These are phyloP conservation scores for Globisporangium emineosum DNA, from an alignment of 352 stramenopile genomes.

Conservation along the genomic window DNA sequence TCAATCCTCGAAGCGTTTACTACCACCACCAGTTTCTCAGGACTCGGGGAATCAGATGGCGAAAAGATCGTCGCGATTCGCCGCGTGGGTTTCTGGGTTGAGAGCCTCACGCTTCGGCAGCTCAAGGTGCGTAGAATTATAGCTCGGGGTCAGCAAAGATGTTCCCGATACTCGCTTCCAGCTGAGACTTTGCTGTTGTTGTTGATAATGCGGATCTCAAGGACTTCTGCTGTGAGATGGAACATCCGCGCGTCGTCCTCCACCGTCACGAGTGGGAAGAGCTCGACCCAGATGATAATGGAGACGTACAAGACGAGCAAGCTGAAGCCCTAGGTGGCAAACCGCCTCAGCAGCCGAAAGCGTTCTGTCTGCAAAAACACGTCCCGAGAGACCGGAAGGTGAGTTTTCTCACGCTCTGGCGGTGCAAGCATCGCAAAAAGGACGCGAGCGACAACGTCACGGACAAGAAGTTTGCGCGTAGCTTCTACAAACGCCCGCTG, in stretches of 20 bases:
- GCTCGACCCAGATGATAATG: not conserved
- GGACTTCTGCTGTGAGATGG: constrained; percentile 41
- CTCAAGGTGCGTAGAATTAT: constrained; percentile 33
- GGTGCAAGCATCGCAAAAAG: constrained; percentile 14
- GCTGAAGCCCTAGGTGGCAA: not conserved
- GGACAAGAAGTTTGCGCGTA: constrained; percentile 9
- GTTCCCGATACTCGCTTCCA: too few relatives aligned
- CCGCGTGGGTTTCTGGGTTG: constrained; percentile 31
- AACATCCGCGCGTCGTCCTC: constrained; percentile 17
- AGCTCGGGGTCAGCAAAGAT: too few relatives aligned
- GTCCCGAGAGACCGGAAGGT: constrained; percentile 26
- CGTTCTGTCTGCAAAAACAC: constrained; percentile 47
- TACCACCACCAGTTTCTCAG: not conserved
- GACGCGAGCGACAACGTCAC: constrained; percentile 5
- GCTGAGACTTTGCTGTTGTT: not conserved
- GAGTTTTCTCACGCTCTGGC: constrained; percentile 45
- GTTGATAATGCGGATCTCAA: constrained; percentile 12
- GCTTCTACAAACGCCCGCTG: constrained; percentile 16
- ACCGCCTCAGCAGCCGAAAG: not conserved
- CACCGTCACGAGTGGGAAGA: constrained; percentile 7
- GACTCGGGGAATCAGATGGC: not conserved
- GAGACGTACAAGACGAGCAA: not conserved
- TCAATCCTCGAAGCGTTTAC: constrained; percentile 36
- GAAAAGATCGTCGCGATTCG: constrained; percentile 27
- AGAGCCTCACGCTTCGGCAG: constrained; percentile 22